Evolutionary conservation across 345 rosid genomes (phyloP), one percentile per base, ranked within the genome.

Genomic region (Eucalyptus melliodora): DNA sequence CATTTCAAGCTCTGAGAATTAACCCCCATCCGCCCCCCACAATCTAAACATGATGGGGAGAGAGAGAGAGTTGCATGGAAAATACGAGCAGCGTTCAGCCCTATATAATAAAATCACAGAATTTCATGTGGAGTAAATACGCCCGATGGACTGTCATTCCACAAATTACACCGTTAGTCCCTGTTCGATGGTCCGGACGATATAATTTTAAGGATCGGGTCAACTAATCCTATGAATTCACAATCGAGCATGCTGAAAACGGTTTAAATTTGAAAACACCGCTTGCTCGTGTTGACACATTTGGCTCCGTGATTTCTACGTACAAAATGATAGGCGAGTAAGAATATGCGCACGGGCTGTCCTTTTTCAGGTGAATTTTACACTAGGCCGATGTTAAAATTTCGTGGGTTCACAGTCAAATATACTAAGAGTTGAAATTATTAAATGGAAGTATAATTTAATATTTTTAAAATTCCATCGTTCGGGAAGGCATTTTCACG

Each of bases 111-210:
- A n/a, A 0, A 65, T n/a, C 37, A 15, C 37, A 15, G 0, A 65
- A 15, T 65, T n/a, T 65, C 77, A 5, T 65, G 40, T 3, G 21
- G 5, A n/a, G 1, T n/a, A 1, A n/a, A 65, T n/a, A 0, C 1
- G 11, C 11, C 3, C 1, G 11, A n/a, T n/a, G 40, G 21, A n/a
- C 17, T n/a, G 77, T 65, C 15, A 65, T 65, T n/a, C 19, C 77
- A 7, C 10, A n/a, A 65, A 8, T n/a, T n/a, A n/a, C 21, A n/a
- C 6, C 34, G 31, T 0, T 3, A 27, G 31, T 60, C 16, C 2
- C 0, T 30, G 16, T 60, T 60, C 0, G 19, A 65, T n/a, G 10
- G 6, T 7, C 16, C 40, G 34, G 34, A 7, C 8, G 37, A n/a
- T n/a, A 15, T n/a, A 30, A 60, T 37, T 34, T 69, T 31, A 10